phyloP scores from a whole-genome alignment of 177 flowering plant species.

The Vitis hybrid region DNA sequence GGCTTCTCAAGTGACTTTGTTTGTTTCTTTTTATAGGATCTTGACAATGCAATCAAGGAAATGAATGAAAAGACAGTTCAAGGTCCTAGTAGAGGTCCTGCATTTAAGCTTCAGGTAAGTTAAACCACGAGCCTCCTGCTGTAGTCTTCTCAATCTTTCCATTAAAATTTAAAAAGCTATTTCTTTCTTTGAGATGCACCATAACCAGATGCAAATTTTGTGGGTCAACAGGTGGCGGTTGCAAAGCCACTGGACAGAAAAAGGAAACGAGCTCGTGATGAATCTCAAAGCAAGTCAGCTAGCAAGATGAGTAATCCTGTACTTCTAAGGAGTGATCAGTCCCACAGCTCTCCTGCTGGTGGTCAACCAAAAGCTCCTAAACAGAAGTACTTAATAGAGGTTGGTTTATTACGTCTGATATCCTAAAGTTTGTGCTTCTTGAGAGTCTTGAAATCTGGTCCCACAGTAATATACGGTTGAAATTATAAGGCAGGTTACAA shows the following conservation, averaged over 20 bases:
- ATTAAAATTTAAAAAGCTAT: not conserved
- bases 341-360: constrained; percentile 7
- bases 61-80: constrained; percentile 33
- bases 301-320: constrained; percentile 8
- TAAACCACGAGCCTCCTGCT: not conserved
- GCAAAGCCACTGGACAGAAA: constrained; percentile 41
- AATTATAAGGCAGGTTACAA: no score
- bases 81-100: constrained; percentile 30
- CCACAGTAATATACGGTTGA: no score
- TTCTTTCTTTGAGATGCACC: not conserved
- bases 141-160: not conserved
- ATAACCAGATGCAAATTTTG: not conserved
- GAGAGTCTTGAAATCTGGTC: not conserved
- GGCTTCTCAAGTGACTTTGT: not conserved
- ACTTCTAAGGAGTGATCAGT: constrained; percentile 8
- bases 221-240: constrained; percentile 33
- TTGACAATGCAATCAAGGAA: constrained; percentile 41
- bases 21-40: constrained; percentile 21
- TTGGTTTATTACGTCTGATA: not conserved
- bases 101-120: constrained; percentile 28
- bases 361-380: constrained; percentile 13
- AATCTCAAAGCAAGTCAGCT: constrained; percentile 21
- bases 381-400: constrained; percentile 13
- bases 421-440: not conserved
- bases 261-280: constrained; percentile 35